Percentiles rank a stretch among this genome's conserved stretches.
These are phyloP conservation scores for Phialocephala sp. DNA, from an alignment of 2,329 filamentous ascomycete genomes.

Conservation along the genomic window DNA sequence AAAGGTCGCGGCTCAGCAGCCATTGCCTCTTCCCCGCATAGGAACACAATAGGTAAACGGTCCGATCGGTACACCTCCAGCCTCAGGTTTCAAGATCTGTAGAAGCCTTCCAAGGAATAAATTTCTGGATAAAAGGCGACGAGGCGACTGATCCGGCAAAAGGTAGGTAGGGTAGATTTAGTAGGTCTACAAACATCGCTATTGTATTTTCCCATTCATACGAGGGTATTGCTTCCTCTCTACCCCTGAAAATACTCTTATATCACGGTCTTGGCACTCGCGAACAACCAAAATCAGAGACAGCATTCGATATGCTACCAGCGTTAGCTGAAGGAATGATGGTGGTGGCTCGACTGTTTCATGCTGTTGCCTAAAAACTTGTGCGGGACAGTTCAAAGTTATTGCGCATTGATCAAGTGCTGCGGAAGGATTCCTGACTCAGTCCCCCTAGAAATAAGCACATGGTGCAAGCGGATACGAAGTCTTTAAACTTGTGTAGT, in stretches of 20 bases:
- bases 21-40: neutral
- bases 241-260: neutral
- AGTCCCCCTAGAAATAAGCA: neutral
- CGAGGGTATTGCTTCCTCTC: neutral
- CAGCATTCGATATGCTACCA: neutral
- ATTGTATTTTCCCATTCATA: too few relatives aligned
- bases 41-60: neutral
- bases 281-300: neutral
- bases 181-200: too few relatives aligned
- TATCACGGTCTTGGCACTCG: neutral
- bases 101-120: too few relatives aligned
- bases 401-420: neutral
- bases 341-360: neutral
- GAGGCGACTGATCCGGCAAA: too few relatives aligned
- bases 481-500: neutral
- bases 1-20: neutral
- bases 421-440: neutral
- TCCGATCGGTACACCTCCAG: neutral
- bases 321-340: neutral
- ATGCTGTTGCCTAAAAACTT: neutral
- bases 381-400: neutral
- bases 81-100: neutral
- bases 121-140: too few relatives aligned
- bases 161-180: too few relatives aligned
- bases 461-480: neutral